Evolutionary conservation across 2,329 filamentous ascomycete species (phyloP), one percentile per base, ranked within the genome.

Genomic region (Periconia sp.): DNA sequence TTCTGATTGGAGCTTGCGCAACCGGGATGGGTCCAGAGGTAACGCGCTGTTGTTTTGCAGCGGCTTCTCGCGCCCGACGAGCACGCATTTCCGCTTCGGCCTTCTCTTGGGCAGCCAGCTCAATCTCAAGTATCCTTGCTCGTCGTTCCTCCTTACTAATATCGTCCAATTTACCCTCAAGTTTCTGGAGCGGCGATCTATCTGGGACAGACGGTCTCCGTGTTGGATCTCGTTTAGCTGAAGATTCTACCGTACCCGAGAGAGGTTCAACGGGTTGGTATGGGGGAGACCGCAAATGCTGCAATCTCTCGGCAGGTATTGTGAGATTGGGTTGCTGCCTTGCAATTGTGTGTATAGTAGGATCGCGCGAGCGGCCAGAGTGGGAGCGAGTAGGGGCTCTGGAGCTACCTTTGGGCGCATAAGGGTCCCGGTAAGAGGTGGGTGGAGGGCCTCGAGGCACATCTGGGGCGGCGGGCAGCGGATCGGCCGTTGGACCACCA

Each of bases 101-200:
- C 61, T 80, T 81, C 66, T 93, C 87, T 62, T 86, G 84, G 17
- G 87, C 83, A 42, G 84, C 83, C 61, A 86, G 81, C 72, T 97
- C 93, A 6, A 91, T 91, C 64, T 93, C 89, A 69, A 92, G 84
- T 5, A 93, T 85, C 45, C 91, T 84, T 9, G 92, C 91, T 59
- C 93, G 84, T 74, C 96, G 95, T 75, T 97, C 92, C 76, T 97
- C 92, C 73, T 97, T 97, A 72, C 90, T 96, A 74, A 97, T 93
- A 75, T 90, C 92, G 73, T 89, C 89, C 67, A 97, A 82, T 65
- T 91, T 94, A 68, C 90, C 85, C 78, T 99, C 93, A 62, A 99
- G 84, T 78, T 88, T 94, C 74, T 99, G 93, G 49, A 99, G 82
- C 49, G 95, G 94, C 58, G 93, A 97, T 65, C 90, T 86, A 71